Percentiles rank a stretch among this genome's conserved stretches.
These are phyloP conservation scores for Nicotiana paniculata DNA, from an alignment of 257 asterid genomes.

Conservation along the genomic window DNA sequence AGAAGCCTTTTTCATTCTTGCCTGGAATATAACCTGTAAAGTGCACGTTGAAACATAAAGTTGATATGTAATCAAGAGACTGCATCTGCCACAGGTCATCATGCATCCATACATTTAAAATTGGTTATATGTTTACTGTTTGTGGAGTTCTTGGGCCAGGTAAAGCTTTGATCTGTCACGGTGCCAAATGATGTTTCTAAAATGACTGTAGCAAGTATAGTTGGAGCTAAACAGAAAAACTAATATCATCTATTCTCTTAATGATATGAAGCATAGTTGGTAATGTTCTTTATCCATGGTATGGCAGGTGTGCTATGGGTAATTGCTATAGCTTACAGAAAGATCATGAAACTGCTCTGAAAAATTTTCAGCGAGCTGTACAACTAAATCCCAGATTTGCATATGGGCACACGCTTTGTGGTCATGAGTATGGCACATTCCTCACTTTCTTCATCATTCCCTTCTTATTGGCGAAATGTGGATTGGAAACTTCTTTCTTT, in stretches of 20 bases:
- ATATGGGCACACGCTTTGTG: slow-evolving; percentile 87
- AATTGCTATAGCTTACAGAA: slow-evolving; percentile 92
- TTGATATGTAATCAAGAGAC: neutral
- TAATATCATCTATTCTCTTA: neutral
- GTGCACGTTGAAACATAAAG: neutral
- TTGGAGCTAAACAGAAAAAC: neutral
- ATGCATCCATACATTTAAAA: neutral
- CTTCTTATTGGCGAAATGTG: neutral
- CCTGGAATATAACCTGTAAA: neutral
- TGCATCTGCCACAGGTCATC: neutral
- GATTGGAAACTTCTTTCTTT: neutral
- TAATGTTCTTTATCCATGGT: neutral
- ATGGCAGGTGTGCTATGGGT: slow-evolving; percentile 91
- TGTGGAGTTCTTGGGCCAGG: neutral
- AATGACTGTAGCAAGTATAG: neutral
- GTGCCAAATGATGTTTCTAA: neutral
- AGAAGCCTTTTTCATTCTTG: neutral
- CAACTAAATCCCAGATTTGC: slow-evolving; percentile 85
- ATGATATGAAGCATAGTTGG: neutral
- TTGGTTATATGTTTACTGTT: neutral
- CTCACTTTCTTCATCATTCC: neutral
- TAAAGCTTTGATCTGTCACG: neutral
- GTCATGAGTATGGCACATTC: slow-evolving; percentile 71
- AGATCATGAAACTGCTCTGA: slow-evolving; percentile 91
- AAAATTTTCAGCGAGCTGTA: slow-evolving; percentile 91